A percentile compares a stretch with the other conserved stretches of the same genome.
Evolutionary conservation across 2,329 filamentous ascomycete genomes (phyloP).

Genomic region (Ceratocystis diversiconidia): DNA sequence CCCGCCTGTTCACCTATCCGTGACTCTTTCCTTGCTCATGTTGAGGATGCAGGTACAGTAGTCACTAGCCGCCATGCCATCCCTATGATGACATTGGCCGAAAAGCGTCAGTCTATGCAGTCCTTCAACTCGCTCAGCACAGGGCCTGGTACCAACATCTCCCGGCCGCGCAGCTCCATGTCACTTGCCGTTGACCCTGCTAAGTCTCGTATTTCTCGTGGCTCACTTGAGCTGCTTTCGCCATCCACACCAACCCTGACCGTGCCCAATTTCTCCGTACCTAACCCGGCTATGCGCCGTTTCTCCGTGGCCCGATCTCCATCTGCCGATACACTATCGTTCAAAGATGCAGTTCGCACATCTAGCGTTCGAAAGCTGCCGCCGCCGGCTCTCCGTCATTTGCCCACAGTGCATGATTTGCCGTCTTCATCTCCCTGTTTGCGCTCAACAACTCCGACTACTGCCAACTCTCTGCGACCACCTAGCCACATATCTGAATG

Average conservation of each 20-base stretch:
- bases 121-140: constrained; percentile 23
- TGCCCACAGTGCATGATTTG: constrained; percentile 13
- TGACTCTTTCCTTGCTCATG: constrained; percentile 34
- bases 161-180: constrained; percentile 32
- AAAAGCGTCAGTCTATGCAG: constrained; percentile 39
- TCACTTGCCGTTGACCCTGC: constrained; percentile 30
- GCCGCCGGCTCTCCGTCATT: constrained; percentile 5
- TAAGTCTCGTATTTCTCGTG: neutral
- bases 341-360: constrained; percentile 10
- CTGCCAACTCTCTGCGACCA: neutral
- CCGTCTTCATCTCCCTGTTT: neutral
- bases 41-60: constrained; percentile 26
- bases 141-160: constrained; percentile 22
- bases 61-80: constrained; percentile 27
- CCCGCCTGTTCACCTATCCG: constrained; percentile 42
- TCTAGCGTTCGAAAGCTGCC: constrained; percentile 11
- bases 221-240: constrained; percentile 3
- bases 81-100: constrained; percentile 29
- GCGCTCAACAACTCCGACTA: neutral
- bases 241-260: neutral
- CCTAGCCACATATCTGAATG: constrained; percentile 3
- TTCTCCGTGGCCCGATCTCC: constrained; percentile 14
- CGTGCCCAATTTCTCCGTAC: constrained; percentile 17
- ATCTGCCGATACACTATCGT: constrained; percentile 12
- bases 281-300: constrained; percentile 10